A percentile compares a stretch with the other conserved stretches of the same genome.
phyloP scores from a whole-genome alignment of 116 monocot species.

The Posidonia oceanica region DNA sequence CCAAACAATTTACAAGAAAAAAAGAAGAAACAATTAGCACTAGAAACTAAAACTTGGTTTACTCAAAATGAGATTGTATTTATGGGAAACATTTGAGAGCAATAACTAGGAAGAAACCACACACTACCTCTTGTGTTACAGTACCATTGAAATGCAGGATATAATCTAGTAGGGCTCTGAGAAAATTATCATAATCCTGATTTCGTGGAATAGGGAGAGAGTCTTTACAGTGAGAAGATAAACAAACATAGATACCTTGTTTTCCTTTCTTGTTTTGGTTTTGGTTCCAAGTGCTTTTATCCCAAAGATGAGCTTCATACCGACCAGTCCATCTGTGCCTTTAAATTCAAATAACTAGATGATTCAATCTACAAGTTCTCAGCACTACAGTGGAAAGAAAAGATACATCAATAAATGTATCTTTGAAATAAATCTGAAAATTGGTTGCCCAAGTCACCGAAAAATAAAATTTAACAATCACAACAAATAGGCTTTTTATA shows the following conservation, averaged over 20 bases:
- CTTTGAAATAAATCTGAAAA: not conserved
- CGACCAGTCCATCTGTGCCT: slow-evolving; percentile 99
- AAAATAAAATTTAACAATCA: too few relatives aligned
- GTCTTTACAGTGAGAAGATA: not conserved
- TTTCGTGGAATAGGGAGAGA: not conserved
- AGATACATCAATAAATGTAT: not conserved
- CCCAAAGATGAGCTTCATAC: slow-evolving; percentile 99
- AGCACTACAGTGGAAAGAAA: not conserved
- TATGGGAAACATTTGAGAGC: not conserved
- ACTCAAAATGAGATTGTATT: not conserved
- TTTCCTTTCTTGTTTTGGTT: slow-evolving; percentile 99
- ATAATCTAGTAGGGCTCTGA: not conserved
- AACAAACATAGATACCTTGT: slow-evolving; percentile 54
- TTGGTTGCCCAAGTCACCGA: too few relatives aligned
- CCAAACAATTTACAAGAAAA: not conserved
- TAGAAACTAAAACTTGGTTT: not conserved
- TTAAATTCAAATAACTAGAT: slow-evolving; percentile 14
- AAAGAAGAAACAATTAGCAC: not conserved
- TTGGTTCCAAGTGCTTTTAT: slow-evolving; percentile 99
- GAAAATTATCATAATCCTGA: not conserved
- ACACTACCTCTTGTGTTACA: not conserved
- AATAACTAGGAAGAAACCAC: not conserved
- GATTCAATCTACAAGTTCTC: slow-evolving; percentile 2
- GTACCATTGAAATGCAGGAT: not conserved
- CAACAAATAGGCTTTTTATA: too few relatives aligned